Conservation (phyloP, 108 stramenopile species). For the Conticribra guillardii region DNA sequence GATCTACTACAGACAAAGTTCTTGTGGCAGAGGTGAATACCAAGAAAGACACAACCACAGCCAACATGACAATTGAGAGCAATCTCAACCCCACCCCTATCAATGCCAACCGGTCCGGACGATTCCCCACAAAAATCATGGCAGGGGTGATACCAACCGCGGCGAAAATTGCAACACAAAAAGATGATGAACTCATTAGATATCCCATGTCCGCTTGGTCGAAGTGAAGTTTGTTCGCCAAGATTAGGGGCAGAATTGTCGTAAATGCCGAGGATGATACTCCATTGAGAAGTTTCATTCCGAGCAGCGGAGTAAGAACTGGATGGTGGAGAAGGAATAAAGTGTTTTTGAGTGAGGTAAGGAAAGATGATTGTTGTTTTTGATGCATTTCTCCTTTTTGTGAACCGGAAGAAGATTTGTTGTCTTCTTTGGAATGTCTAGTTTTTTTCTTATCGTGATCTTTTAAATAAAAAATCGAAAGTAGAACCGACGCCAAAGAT, state of each 20-base stretch:
- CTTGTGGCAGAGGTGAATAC: neutral
- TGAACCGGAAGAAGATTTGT: neutral
- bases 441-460: conserved; percentile 11
- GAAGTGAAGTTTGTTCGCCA: conserved; percentile 57
- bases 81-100: conserved; percentile 47
- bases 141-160: conserved; percentile 65
- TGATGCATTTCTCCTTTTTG: neutral
- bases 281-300: conserved; percentile 72
- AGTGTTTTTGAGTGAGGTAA: conserved; percentile 37
- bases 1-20: too few relatives aligned
- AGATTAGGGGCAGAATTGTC: conserved; percentile 64
- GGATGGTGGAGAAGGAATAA: conserved; percentile 43
- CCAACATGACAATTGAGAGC: conserved; percentile 36
- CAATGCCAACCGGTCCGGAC: conserved; percentile 42
- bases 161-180: conserved; percentile 69
- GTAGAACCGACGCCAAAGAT: conserved; percentile 63
- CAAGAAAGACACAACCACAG: conserved; percentile 34
- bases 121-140: conserved; percentile 45
- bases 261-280: conserved; percentile 65
- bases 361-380: conserved; percentile 30
- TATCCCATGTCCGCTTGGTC: conserved; percentile 61
- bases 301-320: conserved; percentile 58
- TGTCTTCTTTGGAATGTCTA: neutral
- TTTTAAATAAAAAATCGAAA: conserved; percentile 60
- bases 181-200: conserved; percentile 64